Evolutionary conservation across 1,139 yeast genomes (phyloP).

Genomic region (Debaryomycetaceae sp.): DNA sequence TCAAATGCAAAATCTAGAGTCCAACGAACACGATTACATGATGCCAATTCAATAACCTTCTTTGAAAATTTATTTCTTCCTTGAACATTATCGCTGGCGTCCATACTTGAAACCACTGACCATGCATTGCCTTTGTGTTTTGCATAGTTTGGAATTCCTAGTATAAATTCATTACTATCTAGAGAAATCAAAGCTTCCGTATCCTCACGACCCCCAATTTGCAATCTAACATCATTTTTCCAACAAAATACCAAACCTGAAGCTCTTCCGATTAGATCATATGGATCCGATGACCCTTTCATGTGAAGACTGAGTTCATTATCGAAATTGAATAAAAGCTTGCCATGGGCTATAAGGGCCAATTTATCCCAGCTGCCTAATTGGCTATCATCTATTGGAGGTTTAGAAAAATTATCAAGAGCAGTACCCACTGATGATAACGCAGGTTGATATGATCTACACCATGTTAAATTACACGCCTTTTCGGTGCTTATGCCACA

Average conservation of each 20-base stretch:
- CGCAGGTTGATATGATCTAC: conserved; percentile 41
- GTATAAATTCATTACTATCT: conserved; percentile 61
- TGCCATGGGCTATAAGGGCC: conserved; percentile 41
- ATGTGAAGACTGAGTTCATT: conserved; percentile 52
- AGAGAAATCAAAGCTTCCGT: conserved; percentile 62
- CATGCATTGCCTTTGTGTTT: conserved; percentile 18
- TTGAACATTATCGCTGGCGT: conserved; percentile 19
- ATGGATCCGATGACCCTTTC: conserved; percentile 74
- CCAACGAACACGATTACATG: conserved; percentile 42
- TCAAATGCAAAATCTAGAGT: conserved; percentile 41
- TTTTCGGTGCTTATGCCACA: conserved; percentile 34
- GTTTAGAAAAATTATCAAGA: conserved; percentile 61
- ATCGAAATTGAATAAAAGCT: conserved; percentile 51
- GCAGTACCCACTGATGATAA: conserved; percentile 33
- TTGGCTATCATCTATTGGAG: conserved; percentile 80
- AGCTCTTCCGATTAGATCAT: conserved; percentile 59
- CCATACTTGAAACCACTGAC: conserved; percentile 13
- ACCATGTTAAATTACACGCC: conserved; percentile 44
- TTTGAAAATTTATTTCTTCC: conserved; percentile 28
- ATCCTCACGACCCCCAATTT: conserved; percentile 59
- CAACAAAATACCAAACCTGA: conserved; percentile 84
- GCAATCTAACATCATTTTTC: conserved; percentile 59
- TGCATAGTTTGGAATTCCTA: conserved; percentile 61
- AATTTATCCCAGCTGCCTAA: conserved; percentile 70
- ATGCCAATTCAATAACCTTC: conserved; percentile 35